These are phyloP conservation scores for Diplosphaera chodatii DNA, from an alignment of 139 green algal genomes.

Conservation along the genomic window DNA sequence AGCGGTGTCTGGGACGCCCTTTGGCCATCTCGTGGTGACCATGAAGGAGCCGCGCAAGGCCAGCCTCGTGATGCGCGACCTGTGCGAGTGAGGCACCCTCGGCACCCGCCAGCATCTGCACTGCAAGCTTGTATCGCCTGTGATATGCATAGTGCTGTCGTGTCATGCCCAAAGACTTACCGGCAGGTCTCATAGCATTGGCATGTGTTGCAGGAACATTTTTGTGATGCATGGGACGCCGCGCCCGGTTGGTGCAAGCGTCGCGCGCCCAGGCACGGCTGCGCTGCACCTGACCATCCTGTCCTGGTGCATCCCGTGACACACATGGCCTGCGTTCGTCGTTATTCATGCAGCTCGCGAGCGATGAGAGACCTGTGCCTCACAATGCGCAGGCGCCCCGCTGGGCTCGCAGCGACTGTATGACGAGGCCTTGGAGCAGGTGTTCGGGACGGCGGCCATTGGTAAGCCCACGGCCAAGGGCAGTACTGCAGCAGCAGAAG, in stretches of 20 bases:
- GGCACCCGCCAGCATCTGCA: too few species aligned
- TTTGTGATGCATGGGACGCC: slow-evolving; percentile 19
- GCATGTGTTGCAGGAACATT: not conserved
- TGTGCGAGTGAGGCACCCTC: slow-evolving; percentile 6
- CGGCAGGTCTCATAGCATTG: too few species aligned
- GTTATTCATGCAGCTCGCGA: too few species aligned
- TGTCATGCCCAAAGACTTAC: too few species aligned
- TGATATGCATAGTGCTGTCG: too few species aligned
- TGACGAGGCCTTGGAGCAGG: slow-evolving; percentile 8
- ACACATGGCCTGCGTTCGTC: too few species aligned
- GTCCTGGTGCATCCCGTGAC: too few species aligned
- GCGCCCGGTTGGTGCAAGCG: slow-evolving; percentile 1
- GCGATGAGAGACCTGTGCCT: too few species aligned
- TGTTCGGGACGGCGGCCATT: slow-evolving; percentile 6
- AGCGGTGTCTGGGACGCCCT: slow-evolving; percentile 3
- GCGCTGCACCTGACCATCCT: not conserved
- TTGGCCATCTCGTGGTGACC: slow-evolving; percentile 13
- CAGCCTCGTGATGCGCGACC: slow-evolving; percentile 4
- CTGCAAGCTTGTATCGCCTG: too few species aligned
- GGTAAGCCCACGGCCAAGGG: too few species aligned
- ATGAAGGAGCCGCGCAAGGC: slow-evolving; percentile 10
- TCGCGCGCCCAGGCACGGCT: slow-evolving; percentile 12
- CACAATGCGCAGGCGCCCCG: slow-evolving; percentile 11
- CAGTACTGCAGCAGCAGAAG: too few species aligned
- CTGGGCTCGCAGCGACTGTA: slow-evolving; percentile 10